Percentiles rank a stretch among this genome's conserved stretches.
Evolutionary conservation across 2,329 filamentous ascomycete genomes (phyloP).

Genomic region (Alternaria metachromatica): DNA sequence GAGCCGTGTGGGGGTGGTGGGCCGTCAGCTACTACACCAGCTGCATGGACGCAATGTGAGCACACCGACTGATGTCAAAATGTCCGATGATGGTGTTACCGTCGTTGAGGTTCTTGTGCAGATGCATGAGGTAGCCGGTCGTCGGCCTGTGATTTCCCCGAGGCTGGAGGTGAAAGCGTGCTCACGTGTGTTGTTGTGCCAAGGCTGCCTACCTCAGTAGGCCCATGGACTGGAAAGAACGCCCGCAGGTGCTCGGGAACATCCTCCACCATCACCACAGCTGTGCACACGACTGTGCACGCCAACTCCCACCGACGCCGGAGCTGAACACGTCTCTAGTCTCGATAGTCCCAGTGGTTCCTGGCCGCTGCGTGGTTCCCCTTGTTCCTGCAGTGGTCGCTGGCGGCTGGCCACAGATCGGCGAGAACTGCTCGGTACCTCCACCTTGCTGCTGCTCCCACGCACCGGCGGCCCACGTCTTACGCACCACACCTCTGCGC

Average conservation of each 20-base stretch:
- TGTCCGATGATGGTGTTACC: constrained; percentile 6
- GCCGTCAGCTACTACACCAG: constrained; percentile 1
- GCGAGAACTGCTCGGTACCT: constrained; percentile 17
- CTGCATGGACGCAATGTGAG: constrained; percentile 13
- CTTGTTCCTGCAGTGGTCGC: constrained; percentile 24
- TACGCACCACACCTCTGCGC: constrained; percentile 7
- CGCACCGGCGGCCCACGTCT: constrained; percentile 19
- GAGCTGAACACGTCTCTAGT: neutral
- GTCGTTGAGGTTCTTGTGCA: neutral
- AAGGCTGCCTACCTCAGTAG: neutral
- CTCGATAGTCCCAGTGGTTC: neutral
- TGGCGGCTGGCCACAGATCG: constrained; percentile 22
- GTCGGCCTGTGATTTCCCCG: neutral
- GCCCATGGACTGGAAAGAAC: neutral
- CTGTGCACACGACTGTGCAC: neutral
- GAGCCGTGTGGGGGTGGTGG: constrained; percentile 11
- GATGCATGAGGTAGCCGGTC: neutral
- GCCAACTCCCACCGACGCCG: neutral
- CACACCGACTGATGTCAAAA: constrained; percentile 16
- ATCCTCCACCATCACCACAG: neutral
- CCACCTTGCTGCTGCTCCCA: constrained; percentile 14
- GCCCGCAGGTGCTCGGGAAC: neutral
- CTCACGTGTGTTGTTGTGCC: neutral
- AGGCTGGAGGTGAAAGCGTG: neutral
- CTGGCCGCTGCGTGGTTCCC: constrained; percentile 4